Evolutionary conservation across 2,329 filamentous ascomycete species (phyloP).

Genomic region (Alternaria arborescens): DNA sequence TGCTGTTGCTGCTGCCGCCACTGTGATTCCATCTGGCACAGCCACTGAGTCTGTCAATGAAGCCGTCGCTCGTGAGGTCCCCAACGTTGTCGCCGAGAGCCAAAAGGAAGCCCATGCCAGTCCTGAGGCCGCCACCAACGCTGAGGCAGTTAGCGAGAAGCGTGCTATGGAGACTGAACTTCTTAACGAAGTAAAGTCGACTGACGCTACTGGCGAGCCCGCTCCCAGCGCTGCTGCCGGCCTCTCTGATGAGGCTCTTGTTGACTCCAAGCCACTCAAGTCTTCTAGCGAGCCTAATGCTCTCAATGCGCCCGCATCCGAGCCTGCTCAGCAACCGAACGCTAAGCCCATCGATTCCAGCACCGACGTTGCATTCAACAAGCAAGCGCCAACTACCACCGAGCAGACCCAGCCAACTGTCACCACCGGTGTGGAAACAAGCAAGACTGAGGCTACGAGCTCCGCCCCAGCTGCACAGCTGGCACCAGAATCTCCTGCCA

Average conservation of each 20-base stretch:
- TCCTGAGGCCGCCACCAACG: constrained; percentile 72
- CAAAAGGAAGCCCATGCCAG: constrained; percentile 69
- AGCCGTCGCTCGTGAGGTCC: constrained; percentile 51
- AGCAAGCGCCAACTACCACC: constrained; percentile 51
- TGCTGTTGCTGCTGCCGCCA: background rate
- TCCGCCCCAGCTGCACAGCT: constrained; percentile 18
- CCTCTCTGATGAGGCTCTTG: constrained; percentile 37
- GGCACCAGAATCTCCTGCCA: constrained; percentile 43
- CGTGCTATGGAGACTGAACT: constrained; percentile 75
- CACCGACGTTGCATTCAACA: constrained; percentile 54
- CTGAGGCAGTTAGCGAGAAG: constrained; percentile 75
- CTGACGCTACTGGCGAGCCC: constrained; percentile 43
- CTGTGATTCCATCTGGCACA: constrained; percentile 9
- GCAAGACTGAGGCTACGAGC: constrained; percentile 36
- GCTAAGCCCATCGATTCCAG: constrained; percentile 38
- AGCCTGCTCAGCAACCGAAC: constrained; percentile 36
- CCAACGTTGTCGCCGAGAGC: constrained; percentile 73
- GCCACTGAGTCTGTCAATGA: constrained; percentile 32
- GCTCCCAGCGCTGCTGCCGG: constrained; percentile 48
- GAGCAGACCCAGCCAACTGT: constrained; percentile 52
- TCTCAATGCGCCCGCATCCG: constrained; percentile 51
- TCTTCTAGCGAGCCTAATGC: constrained; percentile 43
- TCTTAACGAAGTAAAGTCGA: constrained; percentile 48
- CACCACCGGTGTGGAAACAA: constrained; percentile 52
- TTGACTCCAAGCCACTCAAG: constrained; percentile 41